A percentile compares a stretch with the other conserved stretches of the same genome.
phyloP scores from a whole-genome alignment of 2,329 filamentous ascomycete species.

The Raffaelea deltoideospora region DNA sequence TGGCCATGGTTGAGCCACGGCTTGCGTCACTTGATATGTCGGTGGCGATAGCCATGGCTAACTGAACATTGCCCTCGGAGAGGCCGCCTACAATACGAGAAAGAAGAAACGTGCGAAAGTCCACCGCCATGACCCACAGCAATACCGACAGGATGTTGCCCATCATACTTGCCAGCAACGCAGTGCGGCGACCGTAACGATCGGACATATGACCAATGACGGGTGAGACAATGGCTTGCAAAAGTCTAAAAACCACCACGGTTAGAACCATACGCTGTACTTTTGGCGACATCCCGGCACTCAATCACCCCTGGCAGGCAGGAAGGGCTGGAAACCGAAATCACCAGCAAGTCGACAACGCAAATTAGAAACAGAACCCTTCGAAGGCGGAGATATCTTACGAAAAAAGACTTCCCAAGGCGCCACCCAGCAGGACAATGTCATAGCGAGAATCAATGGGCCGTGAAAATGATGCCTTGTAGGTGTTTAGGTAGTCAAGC shows the following conservation, averaged over 20 bases:
- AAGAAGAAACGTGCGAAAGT: conserved; percentile 93
- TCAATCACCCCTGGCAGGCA: too few species aligned
- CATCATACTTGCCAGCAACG: conserved; percentile 78
- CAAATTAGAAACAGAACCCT: too few species aligned
- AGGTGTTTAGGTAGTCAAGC: conserved; percentile 72
- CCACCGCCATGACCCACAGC: conserved; percentile 82
- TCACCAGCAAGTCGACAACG: too few species aligned
- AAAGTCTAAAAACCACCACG: too few species aligned
- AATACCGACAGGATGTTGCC: conserved; percentile 90
- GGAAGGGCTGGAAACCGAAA: too few species aligned
- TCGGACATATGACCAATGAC: conserved; percentile 84
- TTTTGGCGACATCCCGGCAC: conserved; percentile 20
- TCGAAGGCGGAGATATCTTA: conserved; percentile 16
- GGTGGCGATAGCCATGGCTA: conserved; percentile 90
- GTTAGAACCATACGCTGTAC: too few species aligned
- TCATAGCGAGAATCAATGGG: conserved; percentile 96
- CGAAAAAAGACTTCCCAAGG: conserved; percentile 82
- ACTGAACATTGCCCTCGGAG: conserved; percentile 92
- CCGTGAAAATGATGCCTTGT: conserved; percentile 83
- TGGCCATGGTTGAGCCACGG: conserved; percentile 83
- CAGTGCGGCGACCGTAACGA: conserved; percentile 70
- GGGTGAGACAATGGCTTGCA: conserved; percentile 85
- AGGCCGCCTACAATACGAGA: conserved; percentile 82
- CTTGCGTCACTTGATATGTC: conserved; percentile 81
- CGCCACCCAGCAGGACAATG: conserved; percentile 86